Base-by-base conservation (phyloP, 2,329 filamentous ascomycete genomes). In the Metarhizium anisopliae region DNA sequence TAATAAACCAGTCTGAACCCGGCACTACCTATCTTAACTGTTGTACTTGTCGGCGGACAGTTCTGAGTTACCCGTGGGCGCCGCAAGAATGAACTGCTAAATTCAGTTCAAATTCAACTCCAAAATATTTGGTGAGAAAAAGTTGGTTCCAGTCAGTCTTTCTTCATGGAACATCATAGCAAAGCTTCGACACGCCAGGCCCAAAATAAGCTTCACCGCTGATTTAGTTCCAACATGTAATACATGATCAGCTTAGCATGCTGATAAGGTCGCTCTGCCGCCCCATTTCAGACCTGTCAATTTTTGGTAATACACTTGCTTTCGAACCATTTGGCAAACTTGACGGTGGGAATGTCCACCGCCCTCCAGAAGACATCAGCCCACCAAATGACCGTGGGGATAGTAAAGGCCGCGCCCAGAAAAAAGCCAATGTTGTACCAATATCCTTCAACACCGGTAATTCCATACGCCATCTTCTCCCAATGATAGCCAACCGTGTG, bases 251-350 rank as follows among this genome's bases (percentile, higher is more conserved):
- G n/a, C 42, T 3, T 30, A 52, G 4, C 16, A n/a, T n/a, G 36
- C 36, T 42, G 13, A 10, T 32, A 30, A 30, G 6, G 14, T 5
- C 51, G 16, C 16, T 43, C 20, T 30, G 25, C 25, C 13, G 13
- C 16, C 20, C 25, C 35, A 40, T 50, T 11, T n/a, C 14, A 2
- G 13, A 13, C 6, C 13, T 47, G 6, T 66, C 60, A 60, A 47
- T 32, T 58, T 58, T 70, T 70, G 51, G 66, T 61, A 32, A 69
- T 63, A 58, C 73, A 73, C 59, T 70, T 73, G 50, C 60, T 67
- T 66, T 83, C 80, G 2, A 82, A 61, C 79, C 78, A 82, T 63
- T 76, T 81, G 20, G 79, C 76, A 59, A 84, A 78, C 62, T 72
- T 74, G 53, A 84, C 81, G 6, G 76, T 76, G 1, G 80, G 80